phyloP scores from a whole-genome alignment of 768 basidiomycete species.

The Leccinum obscurum region DNA sequence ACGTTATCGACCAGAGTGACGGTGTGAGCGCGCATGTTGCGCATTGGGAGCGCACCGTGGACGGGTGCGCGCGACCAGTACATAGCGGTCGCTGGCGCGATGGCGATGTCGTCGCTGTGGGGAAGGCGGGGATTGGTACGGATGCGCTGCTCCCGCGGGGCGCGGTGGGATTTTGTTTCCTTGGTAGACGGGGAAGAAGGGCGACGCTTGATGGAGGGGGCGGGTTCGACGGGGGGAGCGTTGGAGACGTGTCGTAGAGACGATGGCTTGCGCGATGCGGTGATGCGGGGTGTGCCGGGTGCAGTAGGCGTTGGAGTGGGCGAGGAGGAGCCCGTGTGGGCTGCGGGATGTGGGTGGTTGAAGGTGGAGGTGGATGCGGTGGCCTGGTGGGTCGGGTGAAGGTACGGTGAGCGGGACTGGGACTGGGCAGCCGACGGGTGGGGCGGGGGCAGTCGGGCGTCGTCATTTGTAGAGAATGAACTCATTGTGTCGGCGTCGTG shows the following conservation, averaged over 20 bases:
- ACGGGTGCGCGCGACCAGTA: slow-evolving; percentile 87
- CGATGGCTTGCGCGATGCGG: slow-evolving; percentile 32
- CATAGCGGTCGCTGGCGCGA: slow-evolving; percentile 72
- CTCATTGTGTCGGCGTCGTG: slow-evolving; percentile 27
- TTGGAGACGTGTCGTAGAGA: slow-evolving; percentile 33
- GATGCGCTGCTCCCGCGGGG: slow-evolving; percentile 33
- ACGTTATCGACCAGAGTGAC: slow-evolving; percentile 80
- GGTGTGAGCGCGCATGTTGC: slow-evolving; percentile 77
- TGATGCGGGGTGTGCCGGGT: slow-evolving; percentile 29
- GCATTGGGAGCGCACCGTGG: slow-evolving; percentile 64
- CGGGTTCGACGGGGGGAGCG: slow-evolving; percentile 24
- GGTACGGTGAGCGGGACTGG: slow-evolving; percentile 38
- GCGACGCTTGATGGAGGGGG: slow-evolving; percentile 28
- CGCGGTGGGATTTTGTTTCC: slow-evolving; percentile 20
- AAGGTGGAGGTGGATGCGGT: slow-evolving; percentile 40
- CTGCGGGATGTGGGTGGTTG: slow-evolving; percentile 14
- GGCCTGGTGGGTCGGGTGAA: slow-evolving; percentile 35
- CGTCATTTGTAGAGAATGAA: slow-evolving; percentile 16
- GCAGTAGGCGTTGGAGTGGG: slow-evolving; percentile 16
- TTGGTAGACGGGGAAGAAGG: slow-evolving; percentile 31
- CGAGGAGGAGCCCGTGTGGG: slow-evolving; percentile 8
- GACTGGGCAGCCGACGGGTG: slow-evolving; percentile 8
- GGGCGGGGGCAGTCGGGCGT: slow-evolving; percentile 12
- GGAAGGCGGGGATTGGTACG: slow-evolving; percentile 59
- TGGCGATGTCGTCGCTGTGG: slow-evolving; percentile 56